These are phyloP conservation scores for Phialemonium atrogriseum DNA, from an alignment of 2,329 filamentous ascomycete genomes.

Conservation along the genomic window DNA sequence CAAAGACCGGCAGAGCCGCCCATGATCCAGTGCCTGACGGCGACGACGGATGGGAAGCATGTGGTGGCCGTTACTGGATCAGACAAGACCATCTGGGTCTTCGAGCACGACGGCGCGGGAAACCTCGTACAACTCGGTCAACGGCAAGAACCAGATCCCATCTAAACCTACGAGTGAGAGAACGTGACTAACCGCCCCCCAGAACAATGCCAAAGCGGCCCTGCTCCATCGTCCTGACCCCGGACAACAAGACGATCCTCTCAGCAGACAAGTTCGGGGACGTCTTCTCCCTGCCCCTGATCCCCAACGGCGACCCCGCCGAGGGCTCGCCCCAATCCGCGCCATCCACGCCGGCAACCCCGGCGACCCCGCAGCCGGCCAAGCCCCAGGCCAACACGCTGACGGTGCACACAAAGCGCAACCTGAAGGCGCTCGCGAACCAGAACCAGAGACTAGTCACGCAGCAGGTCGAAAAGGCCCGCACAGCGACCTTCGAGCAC, in stretches of 20 bases:
- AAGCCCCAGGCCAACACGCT: slow-evolving; percentile 46
- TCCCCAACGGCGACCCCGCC: slow-evolving; percentile 24
- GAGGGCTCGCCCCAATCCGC: slow-evolving; percentile 5
- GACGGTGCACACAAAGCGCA: slow-evolving; percentile 58
- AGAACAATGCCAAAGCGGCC: slow-evolving; percentile 87
- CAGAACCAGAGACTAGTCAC: slow-evolving; percentile 33
- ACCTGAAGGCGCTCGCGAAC: slow-evolving; percentile 50
- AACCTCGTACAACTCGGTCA: slow-evolving; percentile 59
- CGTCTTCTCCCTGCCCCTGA: slow-evolving; percentile 78
- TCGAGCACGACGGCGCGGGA: slow-evolving; percentile 56
- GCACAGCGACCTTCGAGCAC: slow-evolving; percentile 57
- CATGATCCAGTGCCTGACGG: slow-evolving; percentile 60
- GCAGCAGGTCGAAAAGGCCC: slow-evolving; percentile 13
- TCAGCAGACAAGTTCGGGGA: slow-evolving; percentile 95
- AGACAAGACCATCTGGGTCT: slow-evolving; percentile 84
- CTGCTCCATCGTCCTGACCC: slow-evolving; percentile 63
- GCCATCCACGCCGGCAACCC: slow-evolving; percentile 8
- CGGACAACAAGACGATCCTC: slow-evolving; percentile 65
- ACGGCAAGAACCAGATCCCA: slow-evolving; percentile 47
- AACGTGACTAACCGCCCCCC: background rate
- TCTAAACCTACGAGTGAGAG: slow-evolving; percentile 6
- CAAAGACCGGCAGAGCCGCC: slow-evolving; percentile 22
- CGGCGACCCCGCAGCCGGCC: slow-evolving; percentile 23
- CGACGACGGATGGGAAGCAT: slow-evolving; percentile 57
- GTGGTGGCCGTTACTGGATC: slow-evolving; percentile 76